Evolutionary conservation across 345 rosid species (phyloP), one percentile per base, ranked within the genome.

Genomic region (Melaleuca alternifolia): DNA sequence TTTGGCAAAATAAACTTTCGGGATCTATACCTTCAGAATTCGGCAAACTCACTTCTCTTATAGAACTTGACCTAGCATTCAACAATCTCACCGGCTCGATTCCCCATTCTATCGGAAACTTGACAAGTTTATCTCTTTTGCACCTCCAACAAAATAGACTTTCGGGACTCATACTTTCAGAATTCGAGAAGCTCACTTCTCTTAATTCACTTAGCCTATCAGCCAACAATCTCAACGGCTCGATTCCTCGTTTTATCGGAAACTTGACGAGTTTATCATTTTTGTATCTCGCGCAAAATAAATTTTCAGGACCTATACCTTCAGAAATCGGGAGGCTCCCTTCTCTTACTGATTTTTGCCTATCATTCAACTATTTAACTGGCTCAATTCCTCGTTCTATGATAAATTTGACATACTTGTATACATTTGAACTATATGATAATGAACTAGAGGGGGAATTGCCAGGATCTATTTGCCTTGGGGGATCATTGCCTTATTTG

Each of bases 1-100:
- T 56, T 4, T 1, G 26, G n/a, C 0, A 0, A 0, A 56, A 56
- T 0, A 0, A 24, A 24, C 62, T 56, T 24, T 56, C 28, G 0
- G 30, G 62, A 57, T 24, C 62, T 28, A 26, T 57, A 57, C 52
- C 52, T 12, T 51, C 1, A 12, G 52, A 51, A 2, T 2, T 51
- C 3, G 52, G 52, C 5, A 51, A 15, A 15, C 52, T 51, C 52
- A 3, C 15, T 51, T 51, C 52, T 12, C 52, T 51, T 51, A 5
- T 5, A 5, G 12, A 12, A 11, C 52, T 51, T 51, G 52, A 51
- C 14, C 15, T 51, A 51, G 11, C 71, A 11, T 11, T 6, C 0
- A 59, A 59, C 71, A 59, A 59, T 59, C 71, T n/a, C 33, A 24
- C 4, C 9, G 9, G 37, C 71, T 59, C 71, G 11, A n/a, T 59